These are phyloP conservation scores for Eucalyptus curtisii DNA, from an alignment of 345 rosid species.

Conservation along the genomic window DNA sequence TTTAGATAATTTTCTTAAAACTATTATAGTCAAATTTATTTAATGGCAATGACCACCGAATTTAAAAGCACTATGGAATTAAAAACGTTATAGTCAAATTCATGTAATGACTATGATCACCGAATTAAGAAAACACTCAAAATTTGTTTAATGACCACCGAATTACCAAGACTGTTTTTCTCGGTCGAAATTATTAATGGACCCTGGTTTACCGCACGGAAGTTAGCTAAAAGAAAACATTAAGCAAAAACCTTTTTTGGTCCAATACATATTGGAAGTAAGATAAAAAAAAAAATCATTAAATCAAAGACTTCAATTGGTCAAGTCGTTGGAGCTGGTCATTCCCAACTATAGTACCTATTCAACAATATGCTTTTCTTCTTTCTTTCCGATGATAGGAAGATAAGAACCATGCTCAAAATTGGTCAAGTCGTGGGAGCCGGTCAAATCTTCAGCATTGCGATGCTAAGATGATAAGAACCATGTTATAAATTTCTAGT, in stretches of 20 bases:
- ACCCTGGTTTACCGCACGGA: background rate
- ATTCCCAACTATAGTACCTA: background rate
- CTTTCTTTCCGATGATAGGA: no score
- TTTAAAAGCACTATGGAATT: no score
- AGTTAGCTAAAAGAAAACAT: background rate
- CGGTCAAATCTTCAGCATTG: no score
- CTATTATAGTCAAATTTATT: background rate
- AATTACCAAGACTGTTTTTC: background rate
- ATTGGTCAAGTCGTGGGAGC: no score
- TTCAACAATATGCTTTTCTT: no score
- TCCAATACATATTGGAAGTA: background rate
- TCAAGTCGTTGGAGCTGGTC: background rate
- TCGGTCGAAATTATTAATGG: background rate
- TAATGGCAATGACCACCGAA: background rate
- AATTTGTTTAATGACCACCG: background rate
- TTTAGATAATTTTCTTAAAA: background rate
- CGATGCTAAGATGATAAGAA: no score
- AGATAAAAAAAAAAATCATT: background rate
- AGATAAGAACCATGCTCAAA: no score
- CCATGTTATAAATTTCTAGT: background rate
- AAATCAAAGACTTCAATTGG: background rate
- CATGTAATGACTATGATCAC: background rate
- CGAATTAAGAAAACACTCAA: background rate
- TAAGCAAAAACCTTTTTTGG: background rate
- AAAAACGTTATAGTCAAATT: no score